A percentile compares a stretch with the other conserved stretches of the same genome.
phyloP scores from a whole-genome alignment of 2,329 filamentous ascomycete genomes.

The Zalaria sp. region DNA sequence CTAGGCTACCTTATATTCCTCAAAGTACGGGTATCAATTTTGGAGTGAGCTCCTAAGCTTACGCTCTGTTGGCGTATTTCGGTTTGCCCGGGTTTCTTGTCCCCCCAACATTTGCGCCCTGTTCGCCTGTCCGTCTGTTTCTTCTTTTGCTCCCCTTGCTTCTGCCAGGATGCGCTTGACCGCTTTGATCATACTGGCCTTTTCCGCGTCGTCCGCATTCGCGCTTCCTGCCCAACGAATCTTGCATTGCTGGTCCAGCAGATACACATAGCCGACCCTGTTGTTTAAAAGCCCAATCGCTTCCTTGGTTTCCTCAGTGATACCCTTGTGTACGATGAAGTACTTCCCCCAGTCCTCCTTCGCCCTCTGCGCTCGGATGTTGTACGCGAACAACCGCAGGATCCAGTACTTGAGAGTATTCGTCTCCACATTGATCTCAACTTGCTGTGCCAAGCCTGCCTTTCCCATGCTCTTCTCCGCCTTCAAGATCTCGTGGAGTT shows the following conservation, averaged over 20 bases:
- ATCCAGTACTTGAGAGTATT: conserved; percentile 51
- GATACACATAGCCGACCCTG: conserved; percentile 87
- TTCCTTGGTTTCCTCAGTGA: conserved; percentile 42
- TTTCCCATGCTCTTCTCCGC: conserved; percentile 27
- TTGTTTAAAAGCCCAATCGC: conserved; percentile 62
- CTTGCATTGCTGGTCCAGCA: conserved; percentile 74
- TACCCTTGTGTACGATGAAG: conserved; percentile 44
- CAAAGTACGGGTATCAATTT: too few species aligned
- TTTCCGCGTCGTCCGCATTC: conserved; percentile 49
- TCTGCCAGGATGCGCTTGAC: conserved; percentile 50
- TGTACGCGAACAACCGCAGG: conserved; percentile 38
- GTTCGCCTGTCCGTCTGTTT: too few species aligned
- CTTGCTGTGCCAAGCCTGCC: conserved; percentile 45
- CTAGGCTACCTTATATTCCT: too few species aligned
- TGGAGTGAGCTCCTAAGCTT: background rate
- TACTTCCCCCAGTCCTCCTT: conserved; percentile 41
- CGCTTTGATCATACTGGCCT: conserved; percentile 50
- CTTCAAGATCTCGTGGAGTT: conserved; percentile 48
- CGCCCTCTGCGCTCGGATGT: conserved; percentile 32
- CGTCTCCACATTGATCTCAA: conserved; percentile 82
- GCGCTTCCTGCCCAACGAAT: conserved; percentile 92
- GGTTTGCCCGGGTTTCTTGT: background rate
- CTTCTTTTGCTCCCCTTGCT: conserved; percentile 14
- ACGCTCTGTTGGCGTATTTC: background rate
- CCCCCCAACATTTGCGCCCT: background rate